Percentiles rank a stretch among this genome's conserved stretches.
These are phyloP conservation scores for Beauveria sp. DNA, from an alignment of 2,329 filamentous ascomycete species.

Conservation along the genomic window DNA sequence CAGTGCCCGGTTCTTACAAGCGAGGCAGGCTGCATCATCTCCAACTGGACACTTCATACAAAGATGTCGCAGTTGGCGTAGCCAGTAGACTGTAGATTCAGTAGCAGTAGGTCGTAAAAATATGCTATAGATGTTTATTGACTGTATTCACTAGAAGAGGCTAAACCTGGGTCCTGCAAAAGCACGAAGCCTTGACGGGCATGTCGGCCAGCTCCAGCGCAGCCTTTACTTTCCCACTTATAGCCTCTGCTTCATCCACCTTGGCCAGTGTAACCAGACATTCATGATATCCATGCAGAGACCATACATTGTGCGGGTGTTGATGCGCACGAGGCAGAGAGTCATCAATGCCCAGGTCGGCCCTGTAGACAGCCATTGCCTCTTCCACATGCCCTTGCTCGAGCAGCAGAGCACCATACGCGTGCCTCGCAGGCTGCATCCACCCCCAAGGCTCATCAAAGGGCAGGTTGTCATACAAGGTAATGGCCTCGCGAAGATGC, in stretches of 20 bases:
- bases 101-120: neutral
- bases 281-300: conserved; percentile 65
- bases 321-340: conserved; percentile 55
- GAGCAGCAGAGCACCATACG: conserved; percentile 60
- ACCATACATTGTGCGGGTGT: conserved; percentile 70
- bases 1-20: neutral
- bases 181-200: conserved; percentile 33
- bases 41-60: no score
- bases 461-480: conserved; percentile 53
- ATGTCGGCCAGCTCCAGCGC: conserved; percentile 54
- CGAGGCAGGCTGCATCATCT: no score
- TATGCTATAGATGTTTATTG: neutral
- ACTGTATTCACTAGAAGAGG: neutral
- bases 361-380: conserved; percentile 49
- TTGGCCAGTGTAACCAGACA: conserved; percentile 49
- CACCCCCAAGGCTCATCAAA: conserved; percentile 74
- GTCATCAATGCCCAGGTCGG: conserved; percentile 53
- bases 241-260: conserved; percentile 27
- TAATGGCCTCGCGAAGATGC: conserved; percentile 49
- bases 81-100: neutral
- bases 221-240: conserved; percentile 37
- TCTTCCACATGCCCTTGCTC: conserved; percentile 56
- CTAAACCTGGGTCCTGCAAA: conserved; percentile 16
- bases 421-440: conserved; percentile 69
- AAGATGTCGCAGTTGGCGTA: neutral